Conservation (phyloP, 2,329 filamentous ascomycete genomes). For the Penicillium italicum region DNA sequence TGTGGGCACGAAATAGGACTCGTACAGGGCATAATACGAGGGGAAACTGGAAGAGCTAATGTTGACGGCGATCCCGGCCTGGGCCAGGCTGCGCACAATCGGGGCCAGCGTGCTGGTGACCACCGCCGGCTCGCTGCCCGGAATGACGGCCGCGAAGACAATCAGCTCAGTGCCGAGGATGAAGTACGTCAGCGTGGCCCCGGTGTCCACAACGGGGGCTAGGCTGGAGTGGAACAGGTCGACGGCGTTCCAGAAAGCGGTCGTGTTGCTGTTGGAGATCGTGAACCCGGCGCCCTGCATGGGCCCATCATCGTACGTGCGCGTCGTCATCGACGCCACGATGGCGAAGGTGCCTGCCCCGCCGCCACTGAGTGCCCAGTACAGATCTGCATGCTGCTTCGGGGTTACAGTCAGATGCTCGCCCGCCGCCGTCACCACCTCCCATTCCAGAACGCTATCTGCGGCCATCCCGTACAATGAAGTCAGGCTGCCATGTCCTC, state of each 20-base stretch:
- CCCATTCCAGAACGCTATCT: not conserved
- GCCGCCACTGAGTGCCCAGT: too few species aligned
- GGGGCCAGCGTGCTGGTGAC: not conserved
- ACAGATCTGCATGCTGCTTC: too few species aligned
- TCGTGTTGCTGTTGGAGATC: too few species aligned
- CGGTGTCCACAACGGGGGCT: not conserved
- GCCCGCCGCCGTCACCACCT: not conserved
- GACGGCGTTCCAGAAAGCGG: too few species aligned
- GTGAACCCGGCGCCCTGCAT: too few species aligned
- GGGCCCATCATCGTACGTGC: too few species aligned
- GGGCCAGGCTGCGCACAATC: not conserved
- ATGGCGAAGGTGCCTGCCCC: too few species aligned
- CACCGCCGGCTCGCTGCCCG: not conserved
- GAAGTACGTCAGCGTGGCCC: not conserved
- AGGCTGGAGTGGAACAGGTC: not conserved
- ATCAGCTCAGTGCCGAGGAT: not conserved
- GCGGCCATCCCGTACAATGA: not conserved
- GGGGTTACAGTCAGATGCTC: too few species aligned
- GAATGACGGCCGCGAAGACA: not conserved
- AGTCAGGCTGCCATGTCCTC: not conserved
- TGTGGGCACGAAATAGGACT: not conserved
- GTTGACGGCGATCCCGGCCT: not conserved
- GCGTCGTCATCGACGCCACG: too few species aligned
- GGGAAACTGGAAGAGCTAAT: not conserved
- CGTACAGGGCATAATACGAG: not conserved